phyloP scores from a whole-genome alignment of 2,329 filamentous ascomycete genomes.

The Ophiostoma fasciatum region DNA sequence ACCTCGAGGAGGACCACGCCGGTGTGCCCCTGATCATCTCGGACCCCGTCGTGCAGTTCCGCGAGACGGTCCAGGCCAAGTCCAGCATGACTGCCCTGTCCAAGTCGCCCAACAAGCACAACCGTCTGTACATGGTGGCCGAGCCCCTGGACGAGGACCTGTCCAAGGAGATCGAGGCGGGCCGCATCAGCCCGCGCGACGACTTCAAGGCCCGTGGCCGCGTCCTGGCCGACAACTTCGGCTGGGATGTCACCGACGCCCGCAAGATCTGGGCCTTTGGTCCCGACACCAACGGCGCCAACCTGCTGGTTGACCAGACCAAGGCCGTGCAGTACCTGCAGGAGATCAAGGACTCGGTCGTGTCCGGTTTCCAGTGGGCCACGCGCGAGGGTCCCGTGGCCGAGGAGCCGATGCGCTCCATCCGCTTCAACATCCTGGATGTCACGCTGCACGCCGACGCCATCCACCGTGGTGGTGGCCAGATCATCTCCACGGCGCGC shows the following conservation, averaged over 20 bases:
- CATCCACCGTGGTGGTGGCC: constrained; percentile 98
- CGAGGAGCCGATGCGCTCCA: constrained; percentile 93
- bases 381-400: constrained; percentile 92
- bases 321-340: constrained; percentile 99
- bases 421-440: constrained; percentile 99
- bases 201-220: constrained; percentile 98
- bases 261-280: constrained; percentile 99
- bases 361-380: constrained; percentile 99
- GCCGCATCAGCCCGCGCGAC: constrained; percentile 89
- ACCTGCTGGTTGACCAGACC: constrained; percentile 98
- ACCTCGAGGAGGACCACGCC: constrained; percentile 98
- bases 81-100: constrained; percentile 95
- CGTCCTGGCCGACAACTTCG: constrained; percentile 88
- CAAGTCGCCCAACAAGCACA: constrained; percentile 99
- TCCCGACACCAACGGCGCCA: constrained; percentile 93
- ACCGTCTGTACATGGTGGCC: constrained; percentile 95
- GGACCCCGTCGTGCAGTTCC: constrained; percentile 96
- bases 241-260: constrained; percentile 98
- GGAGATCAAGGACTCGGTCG: constrained; percentile 99
- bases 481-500: constrained; percentile 94
- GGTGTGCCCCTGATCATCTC: constrained; percentile 96
- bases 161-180: constrained; percentile 72
- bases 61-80: constrained; percentile 76
- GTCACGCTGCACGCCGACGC: constrained; percentile 99
- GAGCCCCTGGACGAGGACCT: constrained; percentile 88